These are phyloP conservation scores for Plicaturopsis crispa DNA, from an alignment of 768 basidiomycete species.

Conservation along the genomic window DNA sequence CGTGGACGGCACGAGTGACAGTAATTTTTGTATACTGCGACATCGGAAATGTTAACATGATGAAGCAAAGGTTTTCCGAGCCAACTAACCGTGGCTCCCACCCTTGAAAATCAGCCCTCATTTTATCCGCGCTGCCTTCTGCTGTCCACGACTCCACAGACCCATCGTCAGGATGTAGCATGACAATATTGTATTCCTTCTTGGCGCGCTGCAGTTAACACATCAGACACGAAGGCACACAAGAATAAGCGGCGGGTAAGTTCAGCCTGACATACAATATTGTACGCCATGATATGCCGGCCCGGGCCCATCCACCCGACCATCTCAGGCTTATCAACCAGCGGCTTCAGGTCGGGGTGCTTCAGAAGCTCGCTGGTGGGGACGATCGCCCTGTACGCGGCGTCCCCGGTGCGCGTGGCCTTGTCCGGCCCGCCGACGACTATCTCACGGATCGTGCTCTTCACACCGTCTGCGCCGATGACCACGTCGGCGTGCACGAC, in stretches of 20 bases:
- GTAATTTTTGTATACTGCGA: constrained; percentile 34
- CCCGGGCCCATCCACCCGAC: constrained; percentile 54
- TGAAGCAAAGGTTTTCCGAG: too few relatives aligned
- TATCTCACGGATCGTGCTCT: constrained; percentile 39
- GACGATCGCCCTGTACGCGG: constrained; percentile 52
- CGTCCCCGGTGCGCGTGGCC: constrained; percentile 51
- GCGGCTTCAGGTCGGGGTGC: constrained; percentile 41
- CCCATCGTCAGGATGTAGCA: constrained; percentile 31
- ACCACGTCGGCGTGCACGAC: constrained; percentile 35
- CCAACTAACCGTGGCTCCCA: constrained; percentile 39
- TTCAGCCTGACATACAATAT: constrained; percentile 25
- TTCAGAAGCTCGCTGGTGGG: constrained; percentile 34
- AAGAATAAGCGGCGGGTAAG: constrained; percentile 22
- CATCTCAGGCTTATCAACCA: constrained; percentile 47
- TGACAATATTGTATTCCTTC: constrained; percentile 37
- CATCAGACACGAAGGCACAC: too few relatives aligned
- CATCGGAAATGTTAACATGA: too few relatives aligned
- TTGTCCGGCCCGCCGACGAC: constrained; percentile 40
- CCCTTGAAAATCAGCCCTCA: constrained; percentile 36
- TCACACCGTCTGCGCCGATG: constrained; percentile 46
- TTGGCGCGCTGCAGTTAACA: too few relatives aligned
- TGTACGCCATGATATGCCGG: constrained; percentile 37
- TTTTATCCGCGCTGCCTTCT: constrained; percentile 33
- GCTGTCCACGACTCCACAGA: constrained; percentile 38
- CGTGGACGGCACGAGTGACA: constrained; percentile 35